These are phyloP conservation scores for Arachis stenosperma DNA, from an alignment of 306 rosid species.

Conservation along the genomic window DNA sequence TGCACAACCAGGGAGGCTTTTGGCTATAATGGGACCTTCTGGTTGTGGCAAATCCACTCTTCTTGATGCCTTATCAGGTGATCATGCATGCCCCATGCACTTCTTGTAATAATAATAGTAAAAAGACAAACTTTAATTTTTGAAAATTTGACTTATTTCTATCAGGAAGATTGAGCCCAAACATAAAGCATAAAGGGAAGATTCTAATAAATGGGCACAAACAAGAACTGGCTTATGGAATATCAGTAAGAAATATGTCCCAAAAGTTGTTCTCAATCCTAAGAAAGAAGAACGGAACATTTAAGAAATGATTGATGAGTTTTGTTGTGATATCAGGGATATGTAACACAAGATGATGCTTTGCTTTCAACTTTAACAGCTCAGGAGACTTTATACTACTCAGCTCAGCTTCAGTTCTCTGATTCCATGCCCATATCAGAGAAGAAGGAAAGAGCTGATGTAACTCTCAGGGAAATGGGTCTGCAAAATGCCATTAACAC, in stretches of 20 bases:
- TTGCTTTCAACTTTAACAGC: slow-evolving; percentile 60
- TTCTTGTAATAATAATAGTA: neutral
- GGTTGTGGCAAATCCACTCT: slow-evolving; percentile 83
- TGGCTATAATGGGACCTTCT: slow-evolving; percentile 84
- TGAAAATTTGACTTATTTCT: neutral
- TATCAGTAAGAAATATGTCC: slow-evolving; percentile 50
- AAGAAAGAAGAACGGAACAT: neutral
- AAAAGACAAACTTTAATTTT: neutral
- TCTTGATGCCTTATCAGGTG: slow-evolving; percentile 76
- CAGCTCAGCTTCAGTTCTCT: slow-evolving; percentile 68
- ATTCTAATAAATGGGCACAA: slow-evolving; percentile 66
- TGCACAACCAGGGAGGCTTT: slow-evolving; percentile 61
- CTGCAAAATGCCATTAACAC: slow-evolving; percentile 60
- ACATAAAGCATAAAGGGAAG: slow-evolving; percentile 53
- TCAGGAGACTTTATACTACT: slow-evolving; percentile 58
- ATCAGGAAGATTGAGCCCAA: slow-evolving; percentile 65
- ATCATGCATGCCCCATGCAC: neutral
- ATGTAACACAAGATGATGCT: slow-evolving; percentile 73
- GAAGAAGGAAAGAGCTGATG: slow-evolving; percentile 63
- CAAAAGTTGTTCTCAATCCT: slow-evolving; percentile 3
- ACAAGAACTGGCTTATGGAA: slow-evolving; percentile 66
- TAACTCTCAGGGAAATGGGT: slow-evolving; percentile 66
- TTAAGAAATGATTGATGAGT: neutral
- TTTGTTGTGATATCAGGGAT: slow-evolving; percentile 49
- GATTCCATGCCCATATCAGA: slow-evolving; percentile 60